Percentiles rank a stretch among this genome's conserved stretches.
Evolutionary conservation across 2,329 filamentous ascomycete species (phyloP).

Genomic region (Talaromyces sp.): DNA sequence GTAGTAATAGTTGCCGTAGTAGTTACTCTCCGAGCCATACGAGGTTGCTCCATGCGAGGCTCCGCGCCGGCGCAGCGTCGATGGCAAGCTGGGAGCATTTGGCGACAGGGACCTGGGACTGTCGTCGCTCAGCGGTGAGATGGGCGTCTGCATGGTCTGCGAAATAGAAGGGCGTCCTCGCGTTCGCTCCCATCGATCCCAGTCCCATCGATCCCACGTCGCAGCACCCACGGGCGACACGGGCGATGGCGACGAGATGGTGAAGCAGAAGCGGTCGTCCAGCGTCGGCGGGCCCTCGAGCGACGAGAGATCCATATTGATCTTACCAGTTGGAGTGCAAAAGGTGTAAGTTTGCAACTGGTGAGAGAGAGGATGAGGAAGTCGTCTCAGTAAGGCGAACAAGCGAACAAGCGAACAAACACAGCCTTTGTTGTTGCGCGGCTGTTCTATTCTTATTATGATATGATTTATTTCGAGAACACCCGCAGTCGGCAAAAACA

Average conservation of each 20-base stretch:
- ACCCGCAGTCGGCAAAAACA: background rate
- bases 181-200: background rate
- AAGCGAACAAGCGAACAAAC: background rate
- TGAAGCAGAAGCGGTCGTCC: slow-evolving; percentile 15
- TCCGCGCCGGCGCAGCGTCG: background rate
- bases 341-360: too few species aligned
- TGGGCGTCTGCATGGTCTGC: background rate
- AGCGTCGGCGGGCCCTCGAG: slow-evolving; percentile 28
- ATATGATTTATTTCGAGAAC: background rate
- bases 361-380: background rate
- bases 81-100: background rate
- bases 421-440: background rate
- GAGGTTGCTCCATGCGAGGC: background rate
- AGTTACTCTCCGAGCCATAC: background rate
- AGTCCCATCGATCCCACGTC: background rate
- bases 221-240: background rate
- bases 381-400: too few species aligned
- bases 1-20: background rate
- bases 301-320: slow-evolving; percentile 28
- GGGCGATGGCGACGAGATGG: slow-evolving; percentile 7
- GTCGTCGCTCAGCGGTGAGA: slow-evolving; percentile 1
- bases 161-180: background rate
- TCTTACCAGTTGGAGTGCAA: background rate
- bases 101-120: background rate
- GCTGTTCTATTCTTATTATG: background rate